Evolutionary conservation across 371 early-diverging fungal species (phyloP).

Genomic region (Funneliformis caledonium): DNA sequence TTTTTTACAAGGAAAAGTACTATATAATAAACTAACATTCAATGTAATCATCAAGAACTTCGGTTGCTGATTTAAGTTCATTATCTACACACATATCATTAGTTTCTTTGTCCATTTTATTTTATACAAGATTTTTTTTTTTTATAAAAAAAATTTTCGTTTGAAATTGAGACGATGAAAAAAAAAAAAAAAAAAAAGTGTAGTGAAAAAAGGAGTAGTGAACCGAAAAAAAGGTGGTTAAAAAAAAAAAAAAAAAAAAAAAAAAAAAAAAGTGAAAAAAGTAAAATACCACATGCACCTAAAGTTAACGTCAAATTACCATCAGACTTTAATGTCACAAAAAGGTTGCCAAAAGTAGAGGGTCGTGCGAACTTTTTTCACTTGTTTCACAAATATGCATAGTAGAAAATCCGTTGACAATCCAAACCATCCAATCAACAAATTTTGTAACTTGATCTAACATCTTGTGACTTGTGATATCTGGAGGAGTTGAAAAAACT

Average conservation of each 20-base stretch:
- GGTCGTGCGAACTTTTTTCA: constrained; percentile 8
- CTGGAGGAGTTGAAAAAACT: not conserved
- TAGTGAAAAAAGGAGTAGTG: not conserved
- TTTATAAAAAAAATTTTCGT: not conserved
- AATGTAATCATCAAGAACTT: constrained; percentile 30
- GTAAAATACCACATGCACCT: constrained; percentile 3
- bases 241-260: not conserved
- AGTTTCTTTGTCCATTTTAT: constrained; percentile 1
- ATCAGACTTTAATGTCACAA: constrained; percentile 10
- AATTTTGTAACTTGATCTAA: not conserved
- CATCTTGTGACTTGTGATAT: not conserved
- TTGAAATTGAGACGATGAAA: not conserved
- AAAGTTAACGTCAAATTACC: not conserved
- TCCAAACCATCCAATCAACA: not conserved
- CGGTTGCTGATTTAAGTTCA: constrained; percentile 17
- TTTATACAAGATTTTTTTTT: not conserved
- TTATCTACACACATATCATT: not conserved
- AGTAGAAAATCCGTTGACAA: not conserved
- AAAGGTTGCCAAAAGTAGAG: constrained; percentile 1
- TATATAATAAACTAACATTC: constrained; percentile 8
- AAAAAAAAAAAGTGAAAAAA: not conserved
- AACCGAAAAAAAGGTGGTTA: not conserved
- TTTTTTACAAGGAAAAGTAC: not conserved
- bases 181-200: constrained; percentile 4
- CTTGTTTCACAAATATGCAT: constrained; percentile 2